Conservation (phyloP, 257 asterid genomes). For the Misopates orontium region DNA sequence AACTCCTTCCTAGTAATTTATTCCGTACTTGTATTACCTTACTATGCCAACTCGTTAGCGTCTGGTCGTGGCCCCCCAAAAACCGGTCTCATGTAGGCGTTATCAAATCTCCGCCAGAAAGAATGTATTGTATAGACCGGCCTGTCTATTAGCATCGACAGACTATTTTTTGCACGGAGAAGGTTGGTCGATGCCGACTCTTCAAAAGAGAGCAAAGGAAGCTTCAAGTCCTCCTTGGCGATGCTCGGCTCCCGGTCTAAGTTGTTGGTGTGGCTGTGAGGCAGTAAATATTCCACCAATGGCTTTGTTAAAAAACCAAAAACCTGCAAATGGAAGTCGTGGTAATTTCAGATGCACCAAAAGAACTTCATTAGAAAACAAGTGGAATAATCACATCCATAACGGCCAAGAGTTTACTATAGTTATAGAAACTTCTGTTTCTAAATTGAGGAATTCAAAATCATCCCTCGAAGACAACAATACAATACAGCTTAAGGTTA, state of each 20-base stretch:
- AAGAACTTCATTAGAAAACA: background rate
- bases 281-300: constrained; percentile 60
- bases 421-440: too few species aligned
- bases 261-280: constrained; percentile 33
- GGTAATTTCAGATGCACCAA: background rate
- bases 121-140: constrained; percentile 80
- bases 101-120: constrained; percentile 84
- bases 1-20: background rate
- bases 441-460: too few species aligned
- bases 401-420: too few species aligned
- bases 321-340: constrained; percentile 46
- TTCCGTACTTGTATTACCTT: background rate
- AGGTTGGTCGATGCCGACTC: constrained; percentile 78
- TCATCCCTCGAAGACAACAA: too few species aligned
- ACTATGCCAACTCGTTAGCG: constrained; percentile 12
- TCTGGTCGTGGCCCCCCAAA: constrained; percentile 80
- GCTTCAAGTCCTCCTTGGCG: constrained; percentile 64
- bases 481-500: too few species aligned
- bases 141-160: constrained; percentile 77
- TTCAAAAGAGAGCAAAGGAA: constrained; percentile 79
- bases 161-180: constrained; percentile 59
- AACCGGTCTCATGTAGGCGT: constrained; percentile 80
- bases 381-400: too few species aligned
- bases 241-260: constrained; percentile 63
- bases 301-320: constrained; percentile 88